A percentile compares a stretch with the other conserved stretches of the same genome.
These are phyloP conservation scores for Teunomyces lycoperdinae DNA, from an alignment of 805 yeast genomes.

Conservation along the genomic window DNA sequence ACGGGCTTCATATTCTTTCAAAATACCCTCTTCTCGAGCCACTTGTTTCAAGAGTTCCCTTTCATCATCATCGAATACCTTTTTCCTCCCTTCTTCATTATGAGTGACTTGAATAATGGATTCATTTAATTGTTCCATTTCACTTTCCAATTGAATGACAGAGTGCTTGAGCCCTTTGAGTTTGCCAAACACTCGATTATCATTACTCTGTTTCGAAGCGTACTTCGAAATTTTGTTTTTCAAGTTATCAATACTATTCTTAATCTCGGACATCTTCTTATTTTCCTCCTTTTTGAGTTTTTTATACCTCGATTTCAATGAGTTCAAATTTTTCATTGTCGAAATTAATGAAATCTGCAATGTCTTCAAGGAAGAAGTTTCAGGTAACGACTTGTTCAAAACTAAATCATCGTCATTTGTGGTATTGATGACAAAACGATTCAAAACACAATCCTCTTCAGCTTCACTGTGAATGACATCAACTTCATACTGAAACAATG, in stretches of 20 bases:
- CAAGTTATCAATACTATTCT: constrained; percentile 31
- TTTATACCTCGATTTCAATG: constrained; percentile 22
- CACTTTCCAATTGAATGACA: constrained; percentile 36
- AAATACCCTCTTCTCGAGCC: constrained; percentile 18
- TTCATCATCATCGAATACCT: constrained; percentile 18
- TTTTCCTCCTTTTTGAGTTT: constrained; percentile 39
- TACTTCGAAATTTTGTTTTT: constrained; percentile 31
- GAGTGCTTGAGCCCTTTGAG: constrained; percentile 40
- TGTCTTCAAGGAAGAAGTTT: constrained; percentile 27
- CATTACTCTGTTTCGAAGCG: constrained; percentile 21
- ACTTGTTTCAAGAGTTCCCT: constrained; percentile 18
- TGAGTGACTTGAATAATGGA: constrained; percentile 14
- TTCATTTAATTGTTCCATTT: constrained; percentile 23
- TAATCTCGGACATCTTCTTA: constrained; percentile 30
- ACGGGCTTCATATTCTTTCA: constrained; percentile 21
- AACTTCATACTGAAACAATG: constrained; percentile 36
- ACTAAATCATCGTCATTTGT: constrained; percentile 17
- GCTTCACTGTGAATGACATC: constrained; percentile 17
- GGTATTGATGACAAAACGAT: constrained; percentile 31
- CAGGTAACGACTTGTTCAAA: constrained; percentile 23
- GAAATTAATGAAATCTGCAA: constrained; percentile 32
- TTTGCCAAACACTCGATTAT: constrained; percentile 33
- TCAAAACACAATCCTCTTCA: constrained; percentile 11
- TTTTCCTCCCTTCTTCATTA: constrained; percentile 10
- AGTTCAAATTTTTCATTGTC: constrained; percentile 25